Base-by-base conservation (phyloP, 257 asterid species). In the Penstemon davidsonii region DNA sequence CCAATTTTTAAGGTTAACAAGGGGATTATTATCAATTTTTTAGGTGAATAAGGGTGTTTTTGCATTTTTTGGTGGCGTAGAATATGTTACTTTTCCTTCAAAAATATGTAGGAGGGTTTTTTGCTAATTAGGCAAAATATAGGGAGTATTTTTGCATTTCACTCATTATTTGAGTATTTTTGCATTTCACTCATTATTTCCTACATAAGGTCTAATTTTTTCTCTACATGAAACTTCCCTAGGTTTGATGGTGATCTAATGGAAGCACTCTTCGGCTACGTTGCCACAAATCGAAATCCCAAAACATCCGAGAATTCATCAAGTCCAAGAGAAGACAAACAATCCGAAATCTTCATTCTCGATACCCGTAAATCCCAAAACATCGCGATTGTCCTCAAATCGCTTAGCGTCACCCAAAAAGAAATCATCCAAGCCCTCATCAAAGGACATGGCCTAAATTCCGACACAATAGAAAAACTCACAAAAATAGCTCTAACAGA, bases 181-280 rank as follows among this genome's bases (percentile, higher is more conserved):
- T 43, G n/a, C 37, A 37, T 10, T 18, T 33, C 58, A 18, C 5
- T 13, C 1, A 5, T 7, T 72, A 19, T 62, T 59, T 64, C 69
- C 40, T 46, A 6, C 38, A 8, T 45, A 12, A 55, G 3, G 15
- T 59, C 55, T 44, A 13, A 51, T 7, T 59, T 44, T 19, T 52
- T 13, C 7, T n/a, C 18, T 5, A 43, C 4, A 37, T 57, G 4
- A 47, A 58, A 18, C 11, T 50, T 44, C 44, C 5, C 3, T 84
- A 94, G 99, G 83, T 87, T 91, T 67, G 96, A 94, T 67, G 99
- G 86, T 53, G 92, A 89, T 73, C 88, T 91, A 33, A 91, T 94
- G 98, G 99, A 94, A 80, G 96, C 99, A 6, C 92, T 94, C 55
- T 94, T 94, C 54, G 99, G 99, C 41, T 82, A 57, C 25, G 99